Percentiles rank a stretch among this genome's conserved stretches.
Conservation (phyloP, 2,329 filamentous ascomycete genomes). For the Diaporthe batatas region DNA sequence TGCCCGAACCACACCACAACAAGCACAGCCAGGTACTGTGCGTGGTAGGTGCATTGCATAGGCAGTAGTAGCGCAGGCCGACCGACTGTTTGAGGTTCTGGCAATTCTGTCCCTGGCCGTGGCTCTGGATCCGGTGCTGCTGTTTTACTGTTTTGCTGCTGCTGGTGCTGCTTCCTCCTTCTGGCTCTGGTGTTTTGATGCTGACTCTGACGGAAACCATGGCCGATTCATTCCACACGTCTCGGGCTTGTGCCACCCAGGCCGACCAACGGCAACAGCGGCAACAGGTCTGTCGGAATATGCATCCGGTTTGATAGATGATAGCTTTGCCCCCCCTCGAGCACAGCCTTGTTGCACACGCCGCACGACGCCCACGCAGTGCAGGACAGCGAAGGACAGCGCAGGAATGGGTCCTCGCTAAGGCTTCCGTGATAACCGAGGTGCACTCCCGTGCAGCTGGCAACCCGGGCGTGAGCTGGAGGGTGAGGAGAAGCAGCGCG, state of each 20-base stretch:
- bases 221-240: neutral
- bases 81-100: slow-evolving; percentile 13
- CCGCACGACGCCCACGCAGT: neutral
- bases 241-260: neutral
- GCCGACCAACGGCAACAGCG: neutral
- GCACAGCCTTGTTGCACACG: slow-evolving; percentile 14
- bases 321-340: neutral
- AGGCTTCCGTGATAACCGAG: neutral
- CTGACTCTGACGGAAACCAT: slow-evolving; percentile 9
- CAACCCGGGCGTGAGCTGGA: slow-evolving; percentile 1
- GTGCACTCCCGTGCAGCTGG: slow-evolving; percentile 5
- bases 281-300: neutral
- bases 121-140: too few species aligned
- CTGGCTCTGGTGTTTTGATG: neutral
- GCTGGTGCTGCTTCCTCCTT: neutral
- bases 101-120: neutral
- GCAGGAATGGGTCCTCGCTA: slow-evolving; percentile 3
- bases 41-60: slow-evolving; percentile 4
- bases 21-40: neutral
- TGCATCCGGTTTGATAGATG: neutral
- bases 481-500: slow-evolving; percentile 1
- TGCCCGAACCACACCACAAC: neutral
- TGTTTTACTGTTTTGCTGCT: neutral
- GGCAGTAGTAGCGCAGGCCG: neutral
- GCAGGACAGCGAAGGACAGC: slow-evolving; percentile 2